Evolutionary conservation across 2,329 filamentous ascomycete species (phyloP), one percentile per base, ranked within the genome.

Genomic region (Penicillium thymicola): DNA sequence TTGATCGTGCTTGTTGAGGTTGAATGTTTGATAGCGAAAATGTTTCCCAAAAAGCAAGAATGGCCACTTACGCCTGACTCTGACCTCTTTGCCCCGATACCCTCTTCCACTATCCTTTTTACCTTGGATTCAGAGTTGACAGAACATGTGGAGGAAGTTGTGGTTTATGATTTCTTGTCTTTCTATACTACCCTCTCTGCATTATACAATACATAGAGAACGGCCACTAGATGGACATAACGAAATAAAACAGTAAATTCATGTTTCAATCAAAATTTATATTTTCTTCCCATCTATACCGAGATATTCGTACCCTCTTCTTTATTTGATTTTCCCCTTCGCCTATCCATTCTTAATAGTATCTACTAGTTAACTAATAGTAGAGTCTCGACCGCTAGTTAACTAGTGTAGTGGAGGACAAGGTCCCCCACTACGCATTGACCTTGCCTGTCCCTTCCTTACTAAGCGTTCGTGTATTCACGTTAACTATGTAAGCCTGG

Each of bases 171-270:
- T 57, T 59, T 51, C 30, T 43, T 52, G 42, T 54, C 44, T 48
- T 45, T 52, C 47, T 54, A 47, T 54, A 53, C 42, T 55, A 34
- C 47, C 16, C 28, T 36, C 36, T 30, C 41, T 40, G 27, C 52
- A 59, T 51, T 50, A 45, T 30, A 41, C 36, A 41, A 61, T 57
- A 21, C 21, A 21, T 21, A 61, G 54, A 40, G 51, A 51, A 50
- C 47, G 23, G 36, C 49, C 51, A 40, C 34, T 52, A 57, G 51
- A 60, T 56, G 53, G 48, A 59, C 59, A 60, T 56, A 63, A 58
- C 49, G 49, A 30, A 41, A 47, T n/a, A 34, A 36, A 54, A 49
- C 36, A 28, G 51, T 34, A 36, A 28, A 45, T 45, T 37, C 40
- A 52, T 52, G 30, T 52, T 30, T 45, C 11, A 21, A 32, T 21